These are phyloP conservation scores for Aspergillus brunneoviolaceus DNA, from an alignment of 2,329 filamentous ascomycete species.

Conservation along the genomic window DNA sequence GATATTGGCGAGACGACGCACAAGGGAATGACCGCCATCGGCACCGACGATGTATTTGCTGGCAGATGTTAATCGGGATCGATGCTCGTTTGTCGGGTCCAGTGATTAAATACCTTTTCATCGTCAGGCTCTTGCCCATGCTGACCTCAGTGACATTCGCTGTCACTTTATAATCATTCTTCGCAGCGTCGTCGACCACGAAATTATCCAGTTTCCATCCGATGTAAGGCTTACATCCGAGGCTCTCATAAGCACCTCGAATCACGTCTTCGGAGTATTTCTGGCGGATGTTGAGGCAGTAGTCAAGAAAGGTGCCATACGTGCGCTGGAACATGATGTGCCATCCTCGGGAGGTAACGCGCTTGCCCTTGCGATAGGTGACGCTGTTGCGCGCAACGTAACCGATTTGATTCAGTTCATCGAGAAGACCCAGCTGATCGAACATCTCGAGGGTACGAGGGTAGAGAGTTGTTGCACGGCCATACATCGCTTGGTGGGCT, in stretches of 20 bases:
- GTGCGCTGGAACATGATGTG: slow-evolving; percentile 54
- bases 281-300: slow-evolving; percentile 55
- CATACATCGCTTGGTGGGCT: too few relatives aligned
- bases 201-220: too few relatives aligned
- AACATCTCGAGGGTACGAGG: too few relatives aligned
- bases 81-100: too few relatives aligned
- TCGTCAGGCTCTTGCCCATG: too few relatives aligned
- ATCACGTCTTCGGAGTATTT: slow-evolving; percentile 58
- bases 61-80: background rate
- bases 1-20: slow-evolving; percentile 43
- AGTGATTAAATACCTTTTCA: too few relatives aligned
- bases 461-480: too few relatives aligned
- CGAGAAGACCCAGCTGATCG: slow-evolving; percentile 8
- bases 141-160: too few relatives aligned
- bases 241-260: slow-evolving; percentile 23
- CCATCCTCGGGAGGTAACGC: slow-evolving; percentile 27
- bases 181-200: too few relatives aligned
- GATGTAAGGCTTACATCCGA: too few relatives aligned
- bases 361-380: slow-evolving; percentile 32
- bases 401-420: slow-evolving; percentile 61
- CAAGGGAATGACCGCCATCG: slow-evolving; percentile 50
- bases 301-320: slow-evolving; percentile 53
- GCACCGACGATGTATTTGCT: slow-evolving; percentile 44
- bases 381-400: slow-evolving; percentile 29
- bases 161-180: too few relatives aligned